Base-by-base conservation (phyloP, 495 filamentous ascomycete species). In the Penicillium cosmopolitanum region DNA sequence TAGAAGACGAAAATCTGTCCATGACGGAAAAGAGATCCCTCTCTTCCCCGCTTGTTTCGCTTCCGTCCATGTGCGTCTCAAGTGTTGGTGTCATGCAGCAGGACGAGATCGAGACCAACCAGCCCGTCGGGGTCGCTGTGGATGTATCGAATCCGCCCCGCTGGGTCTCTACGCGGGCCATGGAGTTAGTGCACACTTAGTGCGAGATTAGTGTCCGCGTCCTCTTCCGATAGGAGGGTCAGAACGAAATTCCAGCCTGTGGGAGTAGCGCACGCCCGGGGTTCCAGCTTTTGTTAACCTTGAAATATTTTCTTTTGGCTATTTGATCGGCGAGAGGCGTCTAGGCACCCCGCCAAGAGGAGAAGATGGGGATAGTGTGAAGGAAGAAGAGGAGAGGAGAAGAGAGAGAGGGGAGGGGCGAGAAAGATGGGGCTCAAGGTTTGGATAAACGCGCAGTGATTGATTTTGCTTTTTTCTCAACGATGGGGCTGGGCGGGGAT, bases 51-150 rank as follows among this genome's bases (percentile, higher is more conserved):
- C 33, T 31, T 23, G 12, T 52, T 47, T 54, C 50, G 33, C 57
- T 60, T 43, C 34, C 21, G 35, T 53, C 64, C 64, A 66, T 66
- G 64, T 66, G 64, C 64, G 64, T 63, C 60, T 66, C 63, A 63
- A 47, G 50, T 53, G 9, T 16, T 12, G 31, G 33, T 48, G 50
- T 56, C 54, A 34, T 59, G 59, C 55, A 62, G 51, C 31, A 53
- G 12, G 35, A 48, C 47, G 43, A 54, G 35, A 31, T 58, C 42
- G 5, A 55, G 44, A 36, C 42, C 25, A 58, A 34, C 35, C 51
- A 48, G 28, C 35, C 42, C 31, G 28, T 40, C 56, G 57, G 51
- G 33, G n/a, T n/a, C 15, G 8, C 44, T 16, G 34, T 62, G 40
- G 58, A 64, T 55, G 44, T 60, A 56, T 64, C 61, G 34, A 64